Evolutionary conservation across 2,329 filamentous ascomycete species (phyloP), one percentile per base, ranked within the genome.

Genomic region (Dactylellina leptospora): DNA sequence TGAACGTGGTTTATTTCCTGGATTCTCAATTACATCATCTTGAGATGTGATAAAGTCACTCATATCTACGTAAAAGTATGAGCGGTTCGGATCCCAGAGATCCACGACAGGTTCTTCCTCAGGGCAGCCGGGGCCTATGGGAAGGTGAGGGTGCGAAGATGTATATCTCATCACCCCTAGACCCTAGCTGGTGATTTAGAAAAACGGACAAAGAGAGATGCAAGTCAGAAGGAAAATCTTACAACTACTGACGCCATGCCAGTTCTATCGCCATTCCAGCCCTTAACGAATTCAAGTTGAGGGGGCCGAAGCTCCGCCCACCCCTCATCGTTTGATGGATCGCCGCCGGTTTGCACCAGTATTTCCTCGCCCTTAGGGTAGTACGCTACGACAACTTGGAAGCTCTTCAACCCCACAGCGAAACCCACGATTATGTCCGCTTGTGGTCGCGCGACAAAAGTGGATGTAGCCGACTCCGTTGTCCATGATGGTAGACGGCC

Each of bases 401-500:
- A 30, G 1, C 30, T 11, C 11, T 27, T 13, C 58, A 63, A 54
- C 20, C 53, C 50, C 25, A 71, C 18, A 9, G 58, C 30, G 11
- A 71, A 30, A 4, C 66, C 66, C 6, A 62, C 66, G 5, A 71
- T 23, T 3, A 71, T 71, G 22, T 71, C 66, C 16, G 66, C 66
- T 9, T 71, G 50, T 13, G 66, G 66, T 18, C 53, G 63, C 23
- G n/a, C 63, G 18, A 71, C 51, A 33, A 71, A 71, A 3, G 23
- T 56, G 2, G 66, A 71, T 2, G 54, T 56, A 10, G 66, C 66
- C 23, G 66, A 71, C 25, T 71, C 36, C 23, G 60, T 62, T 10
- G 66, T 54, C 66, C 66, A 71, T 63, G 66, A 71, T 63, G 66
- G 66, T 11, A 71, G 30, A 27, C 38, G 40, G 20, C 44, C 25